These are phyloP conservation scores for Sarocladium brachiariae DNA, from an alignment of 2,329 filamentous ascomycete species.

Conservation along the genomic window DNA sequence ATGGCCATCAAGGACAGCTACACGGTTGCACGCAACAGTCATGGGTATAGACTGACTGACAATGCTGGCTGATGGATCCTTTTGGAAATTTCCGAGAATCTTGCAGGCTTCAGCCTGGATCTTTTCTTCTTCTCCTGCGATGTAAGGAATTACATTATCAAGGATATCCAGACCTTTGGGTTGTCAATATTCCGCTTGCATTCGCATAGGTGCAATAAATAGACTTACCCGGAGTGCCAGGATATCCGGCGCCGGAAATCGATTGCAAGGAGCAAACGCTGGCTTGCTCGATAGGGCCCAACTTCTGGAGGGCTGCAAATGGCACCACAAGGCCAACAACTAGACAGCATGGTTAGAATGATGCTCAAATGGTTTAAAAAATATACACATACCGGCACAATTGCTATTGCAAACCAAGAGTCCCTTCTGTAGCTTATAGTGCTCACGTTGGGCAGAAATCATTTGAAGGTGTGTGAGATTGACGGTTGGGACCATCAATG, in stretches of 20 bases:
- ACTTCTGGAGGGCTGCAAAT: constrained; percentile 83
- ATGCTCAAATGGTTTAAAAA: background rate
- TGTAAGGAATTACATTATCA: constrained; percentile 93
- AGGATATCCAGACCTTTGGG: constrained; percentile 65
- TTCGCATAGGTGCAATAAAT: background rate
- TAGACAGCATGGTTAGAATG: background rate
- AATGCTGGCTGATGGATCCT: constrained; percentile 67
- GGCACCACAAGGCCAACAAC: constrained; percentile 86
- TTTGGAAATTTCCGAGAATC: constrained; percentile 81
- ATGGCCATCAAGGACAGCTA: constrained; percentile 92
- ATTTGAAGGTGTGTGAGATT: constrained; percentile 83
- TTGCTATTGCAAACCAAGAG: constrained; percentile 98
- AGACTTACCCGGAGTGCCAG: constrained; percentile 67
- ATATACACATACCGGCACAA: constrained; percentile 61
- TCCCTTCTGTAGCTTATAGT: constrained; percentile 68
- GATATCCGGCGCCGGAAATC: constrained; percentile 86
- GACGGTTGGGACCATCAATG: constrained; percentile 90
- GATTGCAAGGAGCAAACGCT: constrained; percentile 91
- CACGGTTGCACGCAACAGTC: constrained; percentile 84
- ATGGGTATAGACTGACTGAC: constrained; percentile 52
- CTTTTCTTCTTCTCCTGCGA: constrained; percentile 92
- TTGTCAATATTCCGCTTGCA: background rate
- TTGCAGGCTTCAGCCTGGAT: constrained; percentile 91
- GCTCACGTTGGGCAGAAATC: constrained; percentile 78
- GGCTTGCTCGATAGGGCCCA: constrained; percentile 71